Evolutionary conservation across 2,329 filamentous ascomycete genomes (phyloP), one percentile per base, ranked within the genome.

Genomic region (Botrytis paeoniae): DNA sequence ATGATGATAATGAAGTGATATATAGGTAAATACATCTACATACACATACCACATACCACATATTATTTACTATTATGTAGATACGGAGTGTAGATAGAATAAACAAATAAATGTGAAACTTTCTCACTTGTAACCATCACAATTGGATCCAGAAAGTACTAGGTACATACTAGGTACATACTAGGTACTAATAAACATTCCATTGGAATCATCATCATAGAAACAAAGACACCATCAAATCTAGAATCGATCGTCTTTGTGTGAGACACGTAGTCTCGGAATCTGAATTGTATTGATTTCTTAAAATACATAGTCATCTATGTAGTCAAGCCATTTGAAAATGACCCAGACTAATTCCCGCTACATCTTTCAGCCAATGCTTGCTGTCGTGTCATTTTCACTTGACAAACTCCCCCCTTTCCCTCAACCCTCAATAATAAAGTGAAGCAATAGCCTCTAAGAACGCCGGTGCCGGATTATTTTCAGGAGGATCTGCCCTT

Each of bases 261-360:
- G 57, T 62, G 76, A 79, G 77, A 74, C 78, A 74, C 76, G 74
- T 78, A 54, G 78, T 75, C 78, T 77, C 78, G 48, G n/a, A 77
- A 78, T 75, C 54, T 22, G 48, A 64, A 63, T 75, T 74, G 61
- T 69, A 74, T 74, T 71, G 41, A 60, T 61, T 73, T 75, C 72
- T 72, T 80, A 57, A 57, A 43, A 32, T 68, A 68, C 65, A 57
- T 57, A 68, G 48, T 51, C 48, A 51, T 51, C 37, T 41, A 32
- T 68, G 25, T 68, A 39, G 45, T 54, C 79, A 69, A 75, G 74
- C 73, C 74, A 75, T 77, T 72, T 73, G 73, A 72, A 75, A 60
- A 60, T 68, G 60, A 8, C 66, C 72, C 64, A 59, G n/a, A 54
- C 51, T 29, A 29, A 3, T 69, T 70, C 14, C 76, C 70, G 75